Percentiles rank a stretch among this genome's conserved stretches.
Evolutionary conservation across 768 basidiomycete species (phyloP).

Genomic region (Mycena amicta): DNA sequence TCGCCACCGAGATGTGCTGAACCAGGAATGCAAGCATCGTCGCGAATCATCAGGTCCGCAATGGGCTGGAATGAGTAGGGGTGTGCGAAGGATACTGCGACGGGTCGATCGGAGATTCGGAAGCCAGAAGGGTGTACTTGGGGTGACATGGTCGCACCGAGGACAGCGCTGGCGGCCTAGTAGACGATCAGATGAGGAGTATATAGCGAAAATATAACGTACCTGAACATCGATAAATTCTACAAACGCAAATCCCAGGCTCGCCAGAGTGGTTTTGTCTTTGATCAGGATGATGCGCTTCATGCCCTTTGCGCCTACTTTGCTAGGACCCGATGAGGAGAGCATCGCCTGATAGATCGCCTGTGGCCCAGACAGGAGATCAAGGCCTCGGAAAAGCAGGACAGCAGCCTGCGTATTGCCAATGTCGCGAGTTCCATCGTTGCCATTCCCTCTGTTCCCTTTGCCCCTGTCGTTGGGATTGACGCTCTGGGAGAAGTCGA

Average conservation of each 20-base stretch:
- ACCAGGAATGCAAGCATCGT: conserved; percentile 75
- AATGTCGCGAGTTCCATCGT: conserved; percentile 96
- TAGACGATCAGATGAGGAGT: conserved; percentile 16
- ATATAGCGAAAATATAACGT: not conserved
- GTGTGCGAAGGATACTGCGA: conserved; percentile 92
- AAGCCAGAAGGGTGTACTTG: conserved; percentile 91
- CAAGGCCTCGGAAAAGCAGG: conserved; percentile 87
- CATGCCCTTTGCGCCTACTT: conserved; percentile 85
- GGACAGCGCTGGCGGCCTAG: conserved; percentile 79
- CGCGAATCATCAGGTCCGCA: conserved; percentile 70
- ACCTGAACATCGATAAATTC: conserved; percentile 89
- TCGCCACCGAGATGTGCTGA: conserved; percentile 70
- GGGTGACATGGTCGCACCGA: conserved; percentile 86
- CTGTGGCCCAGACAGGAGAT: conserved; percentile 83
- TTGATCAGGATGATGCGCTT: conserved; percentile 86
- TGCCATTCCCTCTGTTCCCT: conserved; percentile 62
- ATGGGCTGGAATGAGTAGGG: conserved; percentile 87
- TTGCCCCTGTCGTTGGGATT: conserved; percentile 69
- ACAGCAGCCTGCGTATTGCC: conserved; percentile 83
- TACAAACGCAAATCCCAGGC: conserved; percentile 94
- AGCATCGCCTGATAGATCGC: conserved; percentile 86
- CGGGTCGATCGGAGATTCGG: conserved; percentile 84
- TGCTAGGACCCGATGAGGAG: conserved; percentile 74
- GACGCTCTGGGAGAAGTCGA: conserved; percentile 92
- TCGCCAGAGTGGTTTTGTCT: conserved; percentile 83